These are phyloP conservation scores for Cenchrus purpureus DNA, from an alignment of 176 grass and related monocot genomes.

Conservation along the genomic window DNA sequence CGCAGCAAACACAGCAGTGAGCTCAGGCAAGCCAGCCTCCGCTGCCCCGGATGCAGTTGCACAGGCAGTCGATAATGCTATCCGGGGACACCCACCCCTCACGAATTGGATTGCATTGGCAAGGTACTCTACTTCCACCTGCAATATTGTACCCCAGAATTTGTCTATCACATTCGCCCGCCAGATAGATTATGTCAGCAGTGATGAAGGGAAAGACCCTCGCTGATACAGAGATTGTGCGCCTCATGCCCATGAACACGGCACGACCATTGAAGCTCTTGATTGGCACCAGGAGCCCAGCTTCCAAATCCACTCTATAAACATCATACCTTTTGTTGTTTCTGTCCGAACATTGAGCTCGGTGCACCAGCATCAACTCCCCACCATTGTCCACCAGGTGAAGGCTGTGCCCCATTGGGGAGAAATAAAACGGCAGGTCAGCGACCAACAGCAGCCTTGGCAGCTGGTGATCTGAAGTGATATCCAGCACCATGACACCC, in stretches of 20 bases:
- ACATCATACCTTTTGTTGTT: background rate
- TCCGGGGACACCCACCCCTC: background rate
- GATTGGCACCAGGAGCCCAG: background rate
- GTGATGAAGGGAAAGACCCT: background rate
- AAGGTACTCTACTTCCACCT: background rate
- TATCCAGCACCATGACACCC: background rate
- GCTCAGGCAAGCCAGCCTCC: background rate
- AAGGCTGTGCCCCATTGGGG: background rate
- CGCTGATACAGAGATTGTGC: background rate
- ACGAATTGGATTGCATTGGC: background rate
- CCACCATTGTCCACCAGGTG: constrained; percentile 16
- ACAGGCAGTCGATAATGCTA: background rate
- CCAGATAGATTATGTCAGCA: background rate
- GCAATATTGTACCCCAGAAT: background rate
- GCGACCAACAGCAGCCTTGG: background rate
- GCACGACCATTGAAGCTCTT: background rate
- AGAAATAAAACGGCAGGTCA: background rate
- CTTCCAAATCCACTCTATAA: background rate
- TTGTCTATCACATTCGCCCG: background rate
- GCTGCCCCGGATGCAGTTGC: background rate
- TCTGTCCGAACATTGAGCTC: too few relatives aligned
- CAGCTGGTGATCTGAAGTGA: too few relatives aligned
- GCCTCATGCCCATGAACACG: constrained; percentile 3
- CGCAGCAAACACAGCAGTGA: too few relatives aligned
- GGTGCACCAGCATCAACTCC: background rate